Conservation (phyloP, 225 moss, liverwort and hornwort genomes). For the Neckera pumila region DNA sequence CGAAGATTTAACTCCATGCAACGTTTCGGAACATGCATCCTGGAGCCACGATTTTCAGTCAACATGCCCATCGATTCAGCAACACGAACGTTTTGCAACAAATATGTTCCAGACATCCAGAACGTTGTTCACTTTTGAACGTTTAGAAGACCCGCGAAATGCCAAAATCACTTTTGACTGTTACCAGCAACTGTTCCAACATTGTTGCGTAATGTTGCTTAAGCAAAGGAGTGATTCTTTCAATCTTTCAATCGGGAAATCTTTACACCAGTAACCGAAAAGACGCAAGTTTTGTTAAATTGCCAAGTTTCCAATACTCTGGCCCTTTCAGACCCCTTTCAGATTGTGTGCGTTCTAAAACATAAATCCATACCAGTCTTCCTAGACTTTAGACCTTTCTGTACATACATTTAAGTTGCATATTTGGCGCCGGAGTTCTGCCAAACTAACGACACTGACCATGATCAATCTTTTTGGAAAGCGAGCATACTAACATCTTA, state of each 20-base stretch:
- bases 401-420: not conserved
- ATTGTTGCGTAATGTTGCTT: too few species aligned
- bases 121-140: too few species aligned
- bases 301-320: not conserved
- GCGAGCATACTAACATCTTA: not conserved
- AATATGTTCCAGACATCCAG: too few species aligned
- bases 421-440: not conserved
- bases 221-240: not conserved
- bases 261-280: too few species aligned
- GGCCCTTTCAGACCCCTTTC: too few species aligned
- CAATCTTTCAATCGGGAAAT: not conserved
- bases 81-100: too few species aligned
- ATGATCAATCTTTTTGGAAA: not conserved
- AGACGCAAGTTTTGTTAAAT: not conserved
- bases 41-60: not conserved
- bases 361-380: not conserved
- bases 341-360: not conserved
- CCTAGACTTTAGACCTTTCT: not conserved
- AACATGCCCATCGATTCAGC: not conserved
- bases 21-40: not conserved
- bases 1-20: not conserved
- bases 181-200: not conserved
- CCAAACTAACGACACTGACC: not conserved
- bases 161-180: too few species aligned
- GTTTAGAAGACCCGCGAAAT: too few species aligned